Evolutionary conservation across 441 rosid species (phyloP).

Genomic region (Sinapis alba): DNA sequence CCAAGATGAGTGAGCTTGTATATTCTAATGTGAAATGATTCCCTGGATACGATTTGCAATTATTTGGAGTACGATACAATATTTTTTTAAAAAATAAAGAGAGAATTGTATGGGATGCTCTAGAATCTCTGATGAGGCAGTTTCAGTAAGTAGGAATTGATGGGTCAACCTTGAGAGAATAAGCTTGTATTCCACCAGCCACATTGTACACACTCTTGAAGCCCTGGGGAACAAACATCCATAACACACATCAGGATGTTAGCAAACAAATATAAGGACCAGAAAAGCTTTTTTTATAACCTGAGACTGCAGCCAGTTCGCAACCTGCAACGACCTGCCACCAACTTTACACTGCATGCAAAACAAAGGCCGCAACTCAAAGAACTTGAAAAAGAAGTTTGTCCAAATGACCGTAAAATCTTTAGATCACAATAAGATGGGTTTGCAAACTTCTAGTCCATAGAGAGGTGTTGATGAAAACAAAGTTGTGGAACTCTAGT

Average conservation of each 20-base stretch:
- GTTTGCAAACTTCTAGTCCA: background rate
- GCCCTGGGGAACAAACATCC: background rate
- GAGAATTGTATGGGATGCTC: background rate
- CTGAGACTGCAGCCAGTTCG: background rate
- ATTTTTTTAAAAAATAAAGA: background rate
- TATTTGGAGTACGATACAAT: background rate
- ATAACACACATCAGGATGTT: background rate
- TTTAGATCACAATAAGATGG: background rate
- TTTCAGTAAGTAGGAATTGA: background rate
- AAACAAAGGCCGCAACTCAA: background rate
- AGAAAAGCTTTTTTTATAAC: background rate
- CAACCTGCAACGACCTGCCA: background rate
- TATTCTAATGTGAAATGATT: background rate
- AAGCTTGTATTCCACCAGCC: background rate
- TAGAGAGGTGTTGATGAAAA: background rate
- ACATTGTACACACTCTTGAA: background rate
- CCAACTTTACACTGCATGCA: slow-evolving; percentile 51
- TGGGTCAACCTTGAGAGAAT: background rate
- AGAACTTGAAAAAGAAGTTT: background rate
- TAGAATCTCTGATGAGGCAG: background rate
- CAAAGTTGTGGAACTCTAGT: background rate
- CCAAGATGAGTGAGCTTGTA: background rate
- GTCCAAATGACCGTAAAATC: background rate
- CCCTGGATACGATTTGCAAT: background rate
- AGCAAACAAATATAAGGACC: background rate